A percentile compares a stretch with the other conserved stretches of the same genome.
Conservation (phyloP, 2,329 filamentous ascomycete genomes). For the Seiridium unicorne region DNA sequence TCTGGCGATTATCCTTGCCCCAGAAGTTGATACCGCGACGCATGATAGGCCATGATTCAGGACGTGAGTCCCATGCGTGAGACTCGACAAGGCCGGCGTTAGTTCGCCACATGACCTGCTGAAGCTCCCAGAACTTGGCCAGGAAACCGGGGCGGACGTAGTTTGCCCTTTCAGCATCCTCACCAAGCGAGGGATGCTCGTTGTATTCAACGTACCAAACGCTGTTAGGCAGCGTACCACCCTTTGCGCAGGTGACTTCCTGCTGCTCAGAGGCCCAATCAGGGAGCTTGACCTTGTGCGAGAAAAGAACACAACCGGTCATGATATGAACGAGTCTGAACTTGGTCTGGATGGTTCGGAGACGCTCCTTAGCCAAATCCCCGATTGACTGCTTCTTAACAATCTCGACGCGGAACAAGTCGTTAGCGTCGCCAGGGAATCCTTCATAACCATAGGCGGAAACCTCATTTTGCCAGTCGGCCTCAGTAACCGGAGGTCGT, state of each 20-base stretch:
- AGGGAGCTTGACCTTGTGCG: constrained; percentile 97
- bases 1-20: constrained; percentile 90
- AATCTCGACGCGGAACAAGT: constrained; percentile 93
- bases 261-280: constrained; percentile 98
- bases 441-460: constrained; percentile 97
- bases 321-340: constrained; percentile 94
- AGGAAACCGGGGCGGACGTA: constrained; percentile 94
- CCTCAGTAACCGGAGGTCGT: constrained; percentile 80
- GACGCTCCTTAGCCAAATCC: constrained; percentile 73
- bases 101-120: constrained; percentile 98
- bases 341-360: constrained; percentile 94
- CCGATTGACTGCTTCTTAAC: constrained; percentile 84
- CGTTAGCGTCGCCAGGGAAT: constrained; percentile 95
- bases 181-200: constrained; percentile 73
- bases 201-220: constrained; percentile 97
- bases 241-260: constrained; percentile 94
- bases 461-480: constrained; percentile 93
- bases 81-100: constrained; percentile 96
- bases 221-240: constrained; percentile 91
- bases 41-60: constrained; percentile 88
- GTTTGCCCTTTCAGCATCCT: constrained; percentile 87
- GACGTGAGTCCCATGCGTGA: constrained; percentile 96
- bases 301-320: constrained; percentile 95
- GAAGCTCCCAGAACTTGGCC: constrained; percentile 95
- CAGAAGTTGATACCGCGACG: constrained; percentile 98